Conservation (phyloP, 257 asterid species). For the Solanum bukasovii region DNA sequence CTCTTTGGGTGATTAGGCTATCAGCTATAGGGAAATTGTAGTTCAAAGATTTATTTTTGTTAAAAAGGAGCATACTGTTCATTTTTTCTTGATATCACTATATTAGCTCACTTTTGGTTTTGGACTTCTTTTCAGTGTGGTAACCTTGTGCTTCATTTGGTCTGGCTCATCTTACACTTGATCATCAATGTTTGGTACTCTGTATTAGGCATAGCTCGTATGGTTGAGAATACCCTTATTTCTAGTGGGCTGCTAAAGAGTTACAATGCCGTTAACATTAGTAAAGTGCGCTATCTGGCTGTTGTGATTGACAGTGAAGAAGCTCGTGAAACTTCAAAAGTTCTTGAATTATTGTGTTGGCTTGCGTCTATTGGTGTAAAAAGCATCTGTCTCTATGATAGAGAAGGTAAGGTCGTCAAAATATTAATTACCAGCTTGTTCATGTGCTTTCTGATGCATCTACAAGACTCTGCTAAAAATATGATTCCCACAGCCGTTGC, state of each 20-base stretch:
- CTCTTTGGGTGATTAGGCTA: background rate
- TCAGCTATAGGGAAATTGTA: background rate
- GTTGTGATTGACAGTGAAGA: slow-evolving; percentile 87
- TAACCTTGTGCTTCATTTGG: slow-evolving; percentile 32
- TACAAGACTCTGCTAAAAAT: background rate
- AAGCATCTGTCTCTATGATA: slow-evolving; percentile 73
- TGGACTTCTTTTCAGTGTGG: slow-evolving; percentile 29
- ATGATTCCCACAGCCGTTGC: slow-evolving; percentile 4
- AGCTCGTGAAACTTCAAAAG: slow-evolving; percentile 55
- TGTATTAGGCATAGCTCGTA: slow-evolving; percentile 24
- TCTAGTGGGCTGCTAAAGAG: slow-evolving; percentile 44
- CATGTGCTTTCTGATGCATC: background rate
- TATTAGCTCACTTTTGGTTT: slow-evolving; percentile 10
- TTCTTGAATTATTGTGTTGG: slow-evolving; percentile 65
- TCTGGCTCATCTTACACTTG: slow-evolving; percentile 64
- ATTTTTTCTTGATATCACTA: background rate
- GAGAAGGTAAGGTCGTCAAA: slow-evolving; percentile 47
- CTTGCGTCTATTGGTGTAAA: slow-evolving; percentile 52
- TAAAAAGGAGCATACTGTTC: background rate
- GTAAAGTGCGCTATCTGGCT: slow-evolving; percentile 72
- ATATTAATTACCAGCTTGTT: background rate
- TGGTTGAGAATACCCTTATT: slow-evolving; percentile 67
- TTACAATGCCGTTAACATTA: slow-evolving; percentile 42
- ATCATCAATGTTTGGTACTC: slow-evolving; percentile 58
- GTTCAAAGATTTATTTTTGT: background rate